phyloP scores from a whole-genome alignment of 345 rosid species.

The Draba incana region DNA sequence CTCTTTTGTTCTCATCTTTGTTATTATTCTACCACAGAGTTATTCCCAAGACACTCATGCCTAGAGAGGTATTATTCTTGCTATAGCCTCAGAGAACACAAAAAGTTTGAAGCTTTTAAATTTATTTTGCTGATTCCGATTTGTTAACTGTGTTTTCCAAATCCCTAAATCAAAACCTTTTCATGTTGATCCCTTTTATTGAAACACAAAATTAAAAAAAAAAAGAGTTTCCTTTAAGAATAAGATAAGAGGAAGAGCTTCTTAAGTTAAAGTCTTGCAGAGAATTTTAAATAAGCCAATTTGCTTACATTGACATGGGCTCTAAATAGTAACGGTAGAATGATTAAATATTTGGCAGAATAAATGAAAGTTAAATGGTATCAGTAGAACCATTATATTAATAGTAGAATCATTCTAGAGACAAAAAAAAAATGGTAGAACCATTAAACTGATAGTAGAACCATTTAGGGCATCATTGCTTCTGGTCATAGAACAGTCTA shows the following conservation, averaged over 20 bases:
- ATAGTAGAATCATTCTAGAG: no score
- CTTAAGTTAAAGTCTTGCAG: conserved; percentile 23
- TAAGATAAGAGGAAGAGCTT: conserved; percentile 13
- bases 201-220: background rate
- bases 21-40: conserved; percentile 59
- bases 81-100: conserved; percentile 14
- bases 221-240: no score
- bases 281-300: conserved; percentile 28
- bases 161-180: conserved; percentile 11
- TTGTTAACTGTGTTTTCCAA: conserved; percentile 6
- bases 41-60: conserved; percentile 99
- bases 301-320: conserved; percentile 38
- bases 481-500: conserved; percentile 44
- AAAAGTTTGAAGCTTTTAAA: conserved; percentile 48
- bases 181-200: background rate
- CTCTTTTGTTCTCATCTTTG: conserved; percentile 18
- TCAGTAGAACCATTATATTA: no score
- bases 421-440: no score
- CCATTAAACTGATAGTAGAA: no score
- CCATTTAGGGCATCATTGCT: no score
- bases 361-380: no score
- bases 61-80: conserved; percentile 87
- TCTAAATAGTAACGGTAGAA: no score
- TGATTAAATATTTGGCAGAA: no score
- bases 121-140: conserved; percentile 31